A percentile compares a stretch with the other conserved stretches of the same genome.
phyloP scores from a whole-genome alignment of 2,329 filamentous ascomycete species.

The Venturia carpophila region DNA sequence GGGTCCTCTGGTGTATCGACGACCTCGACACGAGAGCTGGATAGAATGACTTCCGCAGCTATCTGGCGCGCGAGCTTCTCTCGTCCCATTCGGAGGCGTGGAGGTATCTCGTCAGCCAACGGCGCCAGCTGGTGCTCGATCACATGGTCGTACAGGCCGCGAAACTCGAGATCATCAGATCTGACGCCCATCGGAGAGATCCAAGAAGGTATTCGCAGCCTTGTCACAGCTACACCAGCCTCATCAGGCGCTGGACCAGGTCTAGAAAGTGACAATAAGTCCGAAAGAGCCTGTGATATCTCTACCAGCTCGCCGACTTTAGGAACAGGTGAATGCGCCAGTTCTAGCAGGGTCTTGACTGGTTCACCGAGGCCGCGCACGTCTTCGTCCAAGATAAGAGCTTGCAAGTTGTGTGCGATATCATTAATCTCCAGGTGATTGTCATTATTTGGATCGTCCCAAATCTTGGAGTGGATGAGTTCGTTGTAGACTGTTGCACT shows the following conservation, averaged over 20 bases:
- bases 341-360: neutral
- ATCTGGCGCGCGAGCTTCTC: neutral
- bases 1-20: neutral
- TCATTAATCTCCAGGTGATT: neutral
- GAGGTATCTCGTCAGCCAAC: neutral
- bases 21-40: neutral
- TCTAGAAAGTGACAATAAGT: neutral
- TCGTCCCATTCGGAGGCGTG: neutral
- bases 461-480: neutral
- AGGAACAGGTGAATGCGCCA: neutral
- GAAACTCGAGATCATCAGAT: neutral
- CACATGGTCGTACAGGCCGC: neutral
- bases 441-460: neutral
- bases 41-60: constrained; percentile 2
- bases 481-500: neutral
- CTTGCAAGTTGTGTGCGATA: neutral
- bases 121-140: neutral
- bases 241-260: neutral
- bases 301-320: neutral
- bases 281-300: neutral
- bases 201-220: neutral
- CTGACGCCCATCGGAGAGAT: neutral
- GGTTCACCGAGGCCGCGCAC: neutral
- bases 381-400: neutral
- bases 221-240: neutral